Percentiles rank a stretch among this genome's conserved stretches.
These are phyloP conservation scores for Candida tibetensis DNA, from an alignment of 805 yeast genomes.

Conservation along the genomic window DNA sequence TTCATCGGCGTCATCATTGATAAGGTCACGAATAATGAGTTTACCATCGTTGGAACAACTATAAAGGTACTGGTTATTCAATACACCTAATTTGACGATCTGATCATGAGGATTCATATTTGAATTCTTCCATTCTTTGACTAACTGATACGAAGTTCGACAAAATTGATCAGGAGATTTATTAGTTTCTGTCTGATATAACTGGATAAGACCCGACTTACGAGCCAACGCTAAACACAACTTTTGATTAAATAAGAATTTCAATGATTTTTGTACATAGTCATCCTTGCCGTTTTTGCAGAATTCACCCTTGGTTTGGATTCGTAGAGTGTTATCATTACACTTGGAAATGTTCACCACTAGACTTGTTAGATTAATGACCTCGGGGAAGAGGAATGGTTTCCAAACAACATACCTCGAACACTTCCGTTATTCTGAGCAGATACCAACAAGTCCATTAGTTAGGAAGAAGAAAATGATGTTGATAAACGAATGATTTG, in stretches of 20 bases:
- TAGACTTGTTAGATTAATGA: slow-evolving; percentile 14
- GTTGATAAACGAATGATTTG: not conserved
- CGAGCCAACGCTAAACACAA: slow-evolving; percentile 24
- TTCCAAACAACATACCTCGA: slow-evolving; percentile 13
- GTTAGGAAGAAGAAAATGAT: slow-evolving; percentile 1
- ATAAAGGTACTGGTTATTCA: slow-evolving; percentile 27
- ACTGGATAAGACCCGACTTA: slow-evolving; percentile 27
- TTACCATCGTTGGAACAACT: slow-evolving; percentile 35
- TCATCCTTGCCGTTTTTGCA: slow-evolving; percentile 13
- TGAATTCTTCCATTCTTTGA: slow-evolving; percentile 36
- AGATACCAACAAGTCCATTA: slow-evolving; percentile 14
- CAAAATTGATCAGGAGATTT: not conserved
- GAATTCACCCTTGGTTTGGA: slow-evolving; percentile 7
- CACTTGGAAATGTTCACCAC: slow-evolving; percentile 16
- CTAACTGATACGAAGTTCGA: slow-evolving; percentile 17
- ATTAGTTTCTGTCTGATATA: slow-evolving; percentile 18
- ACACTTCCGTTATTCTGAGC: slow-evolving; percentile 14
- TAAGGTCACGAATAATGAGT: slow-evolving; percentile 32
- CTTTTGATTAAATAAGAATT: slow-evolving; percentile 18
- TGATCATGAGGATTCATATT: slow-evolving; percentile 20
- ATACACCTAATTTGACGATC: slow-evolving; percentile 24
- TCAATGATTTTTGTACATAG: slow-evolving; percentile 21
- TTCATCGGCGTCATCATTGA: slow-evolving; percentile 34
- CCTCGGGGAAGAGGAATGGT: slow-evolving; percentile 1
- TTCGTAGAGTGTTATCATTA: not conserved